Conservation (phyloP, 805 yeast genomes). For the Saccharomycopsis amapae region DNA sequence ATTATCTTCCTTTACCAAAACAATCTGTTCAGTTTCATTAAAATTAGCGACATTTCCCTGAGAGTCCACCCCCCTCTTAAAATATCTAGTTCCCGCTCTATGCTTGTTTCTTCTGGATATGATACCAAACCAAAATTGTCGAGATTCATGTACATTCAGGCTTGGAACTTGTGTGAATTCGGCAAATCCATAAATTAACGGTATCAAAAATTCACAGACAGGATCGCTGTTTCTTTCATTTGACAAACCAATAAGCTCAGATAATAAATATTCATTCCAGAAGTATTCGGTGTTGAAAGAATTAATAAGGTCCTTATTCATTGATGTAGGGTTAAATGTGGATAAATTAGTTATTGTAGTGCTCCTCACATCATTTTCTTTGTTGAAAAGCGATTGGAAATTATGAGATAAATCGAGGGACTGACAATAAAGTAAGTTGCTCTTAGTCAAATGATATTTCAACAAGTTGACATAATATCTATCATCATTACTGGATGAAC, state of each 20-base stretch:
- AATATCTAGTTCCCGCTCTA: conserved; percentile 94
- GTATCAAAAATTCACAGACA: conserved; percentile 38
- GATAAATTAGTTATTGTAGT: conserved; percentile 9
- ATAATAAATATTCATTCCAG: conserved; percentile 75
- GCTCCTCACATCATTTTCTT: conserved; percentile 28
- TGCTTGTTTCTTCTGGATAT: conserved; percentile 64
- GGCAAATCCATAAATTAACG: conserved; percentile 79
- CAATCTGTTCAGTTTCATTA: conserved; percentile 87
- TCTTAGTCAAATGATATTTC: conserved; percentile 56
- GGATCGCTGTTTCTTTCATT: neutral
- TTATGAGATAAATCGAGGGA: conserved; percentile 78
- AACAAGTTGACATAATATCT: conserved; percentile 36
- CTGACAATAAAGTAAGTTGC: conserved; percentile 63
- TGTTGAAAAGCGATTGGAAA: conserved; percentile 44
- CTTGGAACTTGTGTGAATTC: conserved; percentile 39
- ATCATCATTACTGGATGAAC: conserved; percentile 11
- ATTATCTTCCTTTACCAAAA: conserved; percentile 29
- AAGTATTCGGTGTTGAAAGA: conserved; percentile 61
- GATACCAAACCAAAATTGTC: conserved; percentile 57
- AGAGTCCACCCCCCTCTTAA: conserved; percentile 88
- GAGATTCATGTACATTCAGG: conserved; percentile 23
- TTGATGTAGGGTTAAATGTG: neutral
- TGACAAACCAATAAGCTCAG: conserved; percentile 44
- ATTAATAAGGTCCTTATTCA: conserved; percentile 15
- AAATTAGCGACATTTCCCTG: conserved; percentile 83